Base-by-base conservation (phyloP, 306 rosid genomes). In the Gleditsia sinensis region DNA sequence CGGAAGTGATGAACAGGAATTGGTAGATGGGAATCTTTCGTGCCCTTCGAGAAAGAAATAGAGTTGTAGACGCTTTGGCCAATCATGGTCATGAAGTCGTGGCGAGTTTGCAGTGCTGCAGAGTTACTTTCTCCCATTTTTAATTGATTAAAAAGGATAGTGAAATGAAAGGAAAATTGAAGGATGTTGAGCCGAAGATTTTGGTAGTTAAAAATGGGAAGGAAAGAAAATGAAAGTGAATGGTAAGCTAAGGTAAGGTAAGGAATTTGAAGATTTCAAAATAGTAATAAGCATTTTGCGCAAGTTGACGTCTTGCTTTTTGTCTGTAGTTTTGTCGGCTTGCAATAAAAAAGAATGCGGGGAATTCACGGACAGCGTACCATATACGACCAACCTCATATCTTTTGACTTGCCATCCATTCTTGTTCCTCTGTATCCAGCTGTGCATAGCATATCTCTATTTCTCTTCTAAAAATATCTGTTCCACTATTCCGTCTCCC, bases 311-410 rank as follows among this genome's bases (percentile, higher is more conserved):
- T 0, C 0, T 9, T 19, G 49, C 48, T 61, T 61, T n/a, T 59
- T 33, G 66, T 17, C 25, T 9, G 14, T 43, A 9, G 37, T 42
- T 42, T 25, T 66, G 71, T 43, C 71, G 8, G 36, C 6, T 43
- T 65, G 34, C 24, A 11, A 13, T 23, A 2, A 13, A 14, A 23
- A 65, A 16, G 55, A n/a, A n/a, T n/a, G 16, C 16, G 56, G 9
- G 42, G 13, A 66, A 45, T 66, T 66, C 71, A 43, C 56, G 56
- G 71, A 27, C 40, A 34, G n/a, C 46, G 17, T 33, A 17, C 45
- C 42, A 7, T 34, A 33, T 8, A 59, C 17, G 25, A n/a, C 42
- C 43, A 59, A 12, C 2, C 66, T 33, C 14, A 0, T 51, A 30
- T 0, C 14, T 21, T 60, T 32, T 33, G 45, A 60, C 16, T 17